Percentiles rank a stretch among this genome's conserved stretches.
These are phyloP conservation scores for Cutaneotrichosporon cavernicola DNA, from an alignment of 1,284 basidiomycete genomes.

Conservation along the genomic window DNA sequence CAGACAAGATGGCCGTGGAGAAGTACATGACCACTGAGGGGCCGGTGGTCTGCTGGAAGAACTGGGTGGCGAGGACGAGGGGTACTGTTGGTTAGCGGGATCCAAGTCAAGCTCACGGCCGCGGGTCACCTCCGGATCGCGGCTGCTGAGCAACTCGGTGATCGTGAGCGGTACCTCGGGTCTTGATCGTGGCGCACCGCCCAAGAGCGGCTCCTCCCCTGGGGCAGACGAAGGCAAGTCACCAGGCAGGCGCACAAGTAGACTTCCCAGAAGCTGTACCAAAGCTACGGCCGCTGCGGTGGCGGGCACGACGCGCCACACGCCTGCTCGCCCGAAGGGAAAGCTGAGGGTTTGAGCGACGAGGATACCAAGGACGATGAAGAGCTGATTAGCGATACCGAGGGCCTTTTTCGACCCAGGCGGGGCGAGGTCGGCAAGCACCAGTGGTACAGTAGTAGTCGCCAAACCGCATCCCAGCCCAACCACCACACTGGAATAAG, in stretches of 20 bases:
- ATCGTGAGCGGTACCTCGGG: conserved; percentile 28
- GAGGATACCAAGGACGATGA: conserved; percentile 52
- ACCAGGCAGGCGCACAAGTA: conserved; percentile 16
- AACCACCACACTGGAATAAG: conserved; percentile 41
- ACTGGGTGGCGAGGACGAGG: conserved; percentile 41
- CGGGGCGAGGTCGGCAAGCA: conserved; percentile 54
- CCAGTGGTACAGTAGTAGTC: conserved; percentile 54
- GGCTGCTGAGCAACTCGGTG: conserved; percentile 31
- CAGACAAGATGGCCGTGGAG: conserved; percentile 49
- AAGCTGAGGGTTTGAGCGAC: conserved; percentile 51
- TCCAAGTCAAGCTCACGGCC: conserved; percentile 9
- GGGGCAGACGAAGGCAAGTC: neutral
- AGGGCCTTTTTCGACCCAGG: conserved; percentile 46
- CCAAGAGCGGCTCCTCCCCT: conserved; percentile 5
- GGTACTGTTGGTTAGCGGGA: conserved; percentile 27
- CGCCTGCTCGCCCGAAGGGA: conserved; percentile 34
- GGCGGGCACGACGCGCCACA: conserved; percentile 51
- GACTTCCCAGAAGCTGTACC: conserved; percentile 46
- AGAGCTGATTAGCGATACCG: conserved; percentile 55
- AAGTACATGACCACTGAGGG: conserved; percentile 53
- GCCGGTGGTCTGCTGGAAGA: conserved; percentile 45
- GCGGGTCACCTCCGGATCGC: conserved; percentile 22
- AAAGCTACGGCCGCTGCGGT: conserved; percentile 39
- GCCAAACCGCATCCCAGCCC: conserved; percentile 54
- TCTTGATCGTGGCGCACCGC: neutral